Percentiles rank a stretch among this genome's conserved stretches.
Conservation (phyloP, 2,329 filamentous ascomycete genomes). For the Cercospora brassicicola region DNA sequence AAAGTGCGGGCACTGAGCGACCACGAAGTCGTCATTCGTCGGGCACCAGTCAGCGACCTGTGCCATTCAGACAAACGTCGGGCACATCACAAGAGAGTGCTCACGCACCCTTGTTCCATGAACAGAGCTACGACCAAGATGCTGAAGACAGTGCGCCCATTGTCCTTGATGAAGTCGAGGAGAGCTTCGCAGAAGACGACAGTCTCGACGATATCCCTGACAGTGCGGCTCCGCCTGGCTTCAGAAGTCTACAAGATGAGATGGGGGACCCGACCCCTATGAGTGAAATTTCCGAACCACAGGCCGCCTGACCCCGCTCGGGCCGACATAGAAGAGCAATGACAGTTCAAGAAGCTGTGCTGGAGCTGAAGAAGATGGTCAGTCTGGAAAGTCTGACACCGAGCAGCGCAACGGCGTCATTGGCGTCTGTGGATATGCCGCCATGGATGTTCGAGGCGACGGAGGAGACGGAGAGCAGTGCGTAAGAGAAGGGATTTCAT, state of each 20-base stretch:
- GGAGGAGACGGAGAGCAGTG: background rate
- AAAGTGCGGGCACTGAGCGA: slow-evolving; percentile 12
- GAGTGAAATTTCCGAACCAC: slow-evolving; percentile 7
- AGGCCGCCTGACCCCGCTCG: slow-evolving; percentile 8
- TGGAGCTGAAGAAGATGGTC: slow-evolving; percentile 10
- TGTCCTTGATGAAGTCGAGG: slow-evolving; percentile 22
- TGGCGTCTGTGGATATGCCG: background rate
- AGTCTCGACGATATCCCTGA: slow-evolving; percentile 22
- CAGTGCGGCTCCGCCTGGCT: slow-evolving; percentile 15
- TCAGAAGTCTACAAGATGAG: slow-evolving; percentile 20
- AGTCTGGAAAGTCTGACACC: background rate
- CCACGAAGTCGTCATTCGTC: slow-evolving; percentile 9
- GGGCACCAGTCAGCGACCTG: slow-evolving; percentile 9
- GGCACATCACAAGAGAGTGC: slow-evolving; percentile 36
- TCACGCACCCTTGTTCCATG: slow-evolving; percentile 57
- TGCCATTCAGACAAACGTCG: slow-evolving; percentile 18
- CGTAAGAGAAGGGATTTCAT: slow-evolving; percentile 4
- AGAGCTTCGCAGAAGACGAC: slow-evolving; percentile 55
- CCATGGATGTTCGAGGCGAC: slow-evolving; percentile 5
- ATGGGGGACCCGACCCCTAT: slow-evolving; percentile 17
- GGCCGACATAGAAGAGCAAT: slow-evolving; percentile 9
- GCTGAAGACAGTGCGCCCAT: slow-evolving; percentile 55
- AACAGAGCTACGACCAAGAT: slow-evolving; percentile 60
- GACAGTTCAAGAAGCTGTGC: slow-evolving; percentile 7
- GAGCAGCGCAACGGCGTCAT: slow-evolving; percentile 1